These are phyloP conservation scores for Pleurotus citrinopileatus DNA, from an alignment of 768 basidiomycete genomes.

Conservation along the genomic window DNA sequence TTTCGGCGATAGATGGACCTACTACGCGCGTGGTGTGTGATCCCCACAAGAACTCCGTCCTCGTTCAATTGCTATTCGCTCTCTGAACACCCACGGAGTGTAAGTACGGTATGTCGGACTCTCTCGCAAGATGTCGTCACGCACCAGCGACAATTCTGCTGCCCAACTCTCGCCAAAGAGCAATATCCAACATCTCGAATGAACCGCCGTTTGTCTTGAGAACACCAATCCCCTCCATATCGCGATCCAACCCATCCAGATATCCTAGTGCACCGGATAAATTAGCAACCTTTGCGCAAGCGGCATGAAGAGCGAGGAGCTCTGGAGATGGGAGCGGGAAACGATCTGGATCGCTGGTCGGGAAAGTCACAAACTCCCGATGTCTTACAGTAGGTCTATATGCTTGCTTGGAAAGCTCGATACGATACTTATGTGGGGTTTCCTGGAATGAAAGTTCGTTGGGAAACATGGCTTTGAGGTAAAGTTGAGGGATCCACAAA, in stretches of 20 bases:
- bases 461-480: background rate
- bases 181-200: no score
- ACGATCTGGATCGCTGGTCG: background rate
- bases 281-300: slow-evolving; percentile 31
- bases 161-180: no score
- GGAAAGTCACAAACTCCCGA: background rate
- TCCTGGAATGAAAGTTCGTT: background rate
- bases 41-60: no score
- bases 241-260: slow-evolving; percentile 23
- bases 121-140: no score
- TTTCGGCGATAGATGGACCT: no score
- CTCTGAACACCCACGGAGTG: no score
- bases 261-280: slow-evolving; percentile 32
- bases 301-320: slow-evolving; percentile 29
- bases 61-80: no score
- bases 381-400: background rate
- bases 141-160: no score
- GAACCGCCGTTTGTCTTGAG: no score
- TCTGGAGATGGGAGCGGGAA: slow-evolving; percentile 22
- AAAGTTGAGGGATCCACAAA: background rate
- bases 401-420: background rate
- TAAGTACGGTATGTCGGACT: no score
- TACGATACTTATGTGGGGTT: background rate
- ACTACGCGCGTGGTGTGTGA: no score
- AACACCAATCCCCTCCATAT: no score